Conservation (phyloP, 768 basidiomycete genomes). For the Obba rivulosa region DNA sequence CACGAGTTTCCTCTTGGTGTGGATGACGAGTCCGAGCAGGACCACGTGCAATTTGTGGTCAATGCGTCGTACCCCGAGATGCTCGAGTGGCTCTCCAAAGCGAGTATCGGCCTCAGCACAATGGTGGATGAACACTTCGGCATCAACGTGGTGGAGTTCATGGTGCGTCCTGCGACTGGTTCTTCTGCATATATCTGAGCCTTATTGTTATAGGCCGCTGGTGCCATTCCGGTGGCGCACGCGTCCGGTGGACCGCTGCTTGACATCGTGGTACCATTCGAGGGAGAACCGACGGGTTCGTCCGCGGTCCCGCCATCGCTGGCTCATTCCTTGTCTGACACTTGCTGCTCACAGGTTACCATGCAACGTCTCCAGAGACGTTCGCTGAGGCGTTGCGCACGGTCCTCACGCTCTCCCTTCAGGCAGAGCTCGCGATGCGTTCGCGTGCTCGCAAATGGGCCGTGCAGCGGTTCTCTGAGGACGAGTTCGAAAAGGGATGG, state of each 20-base stretch:
- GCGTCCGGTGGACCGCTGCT: conserved; percentile 88
- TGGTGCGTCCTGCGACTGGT: conserved; percentile 48
- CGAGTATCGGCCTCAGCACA: conserved; percentile 86
- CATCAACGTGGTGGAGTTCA: conserved; percentile 96
- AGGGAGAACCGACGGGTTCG: conserved; percentile 63
- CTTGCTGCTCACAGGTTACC: conserved; percentile 51
- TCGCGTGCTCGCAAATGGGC: conserved; percentile 67
- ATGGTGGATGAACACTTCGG: conserved; percentile 99
- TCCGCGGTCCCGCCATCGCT: conserved; percentile 4
- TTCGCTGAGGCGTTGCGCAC: conserved; percentile 66
- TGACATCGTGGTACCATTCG: conserved; percentile 84
- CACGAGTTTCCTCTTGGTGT: conserved; percentile 1
- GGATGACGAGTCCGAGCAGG: conserved; percentile 39
- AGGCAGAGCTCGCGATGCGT: conserved; percentile 58
- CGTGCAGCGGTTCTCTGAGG: conserved; percentile 66
- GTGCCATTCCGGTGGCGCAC: conserved; percentile 87
- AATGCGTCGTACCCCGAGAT: conserved; percentile 78
- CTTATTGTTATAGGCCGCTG: conserved; percentile 64
- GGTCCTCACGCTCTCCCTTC: conserved; percentile 50
- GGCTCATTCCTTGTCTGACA: background rate
- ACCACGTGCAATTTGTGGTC: conserved; percentile 69
- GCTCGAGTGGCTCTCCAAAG: conserved; percentile 61
- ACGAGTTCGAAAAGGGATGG: conserved; percentile 78
- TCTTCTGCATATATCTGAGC: background rate
- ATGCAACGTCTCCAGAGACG: conserved; percentile 58